Base-by-base conservation (phyloP, 257 asterid species). In the Schizonepeta tenuifolia region DNA sequence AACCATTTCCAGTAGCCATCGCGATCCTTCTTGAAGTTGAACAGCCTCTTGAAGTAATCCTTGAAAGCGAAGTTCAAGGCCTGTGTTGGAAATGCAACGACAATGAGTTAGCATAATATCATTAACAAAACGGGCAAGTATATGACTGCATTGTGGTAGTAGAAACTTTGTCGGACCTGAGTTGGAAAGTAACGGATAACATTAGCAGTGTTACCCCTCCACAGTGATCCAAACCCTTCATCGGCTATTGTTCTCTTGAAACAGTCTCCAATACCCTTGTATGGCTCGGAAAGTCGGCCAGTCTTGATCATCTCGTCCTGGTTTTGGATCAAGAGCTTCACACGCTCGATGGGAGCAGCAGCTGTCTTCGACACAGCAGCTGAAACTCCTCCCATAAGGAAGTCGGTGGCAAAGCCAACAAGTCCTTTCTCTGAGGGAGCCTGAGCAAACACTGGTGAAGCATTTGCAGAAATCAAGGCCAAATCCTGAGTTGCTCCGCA, bases 1-100 rank as follows among this genome's bases (percentile, higher is more conserved):
- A 91, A 91, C 97, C 97, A 91, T 67, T 88, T 89, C 97, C 97
- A 91, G 88, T 91, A 91, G 59, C 97, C 96, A 87, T 89, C 97
- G 63, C 92, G 95, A 67, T 91, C 97, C 47, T 91, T 91, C 88
- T 87, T 91, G 83, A 89, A 91, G 82, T 87, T 89, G 72, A 89
- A 91, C 38, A 91, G 89, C 54, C 95, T 87, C 89, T 91, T 91
- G 84, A 91, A 91, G 85, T 91, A 91, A 65, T 91, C 96, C 84
- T 91, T 91, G 76, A 91, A 91, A 36, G 97, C 97, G 83, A 91
- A 91, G 88, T 89, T 91, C 90, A 91, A 82, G 44, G 97, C 97
- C 97, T 91, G 83, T 15, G 7, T 46, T 57, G 11, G 0, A 75
- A 53, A 79, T 2, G 36, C 1, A 57, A 61, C 4, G 28, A 7